A percentile compares a stretch with the other conserved stretches of the same genome.
Conservation (phyloP, 192 early-diverging fungal species). For the Diversispora eburnea region DNA sequence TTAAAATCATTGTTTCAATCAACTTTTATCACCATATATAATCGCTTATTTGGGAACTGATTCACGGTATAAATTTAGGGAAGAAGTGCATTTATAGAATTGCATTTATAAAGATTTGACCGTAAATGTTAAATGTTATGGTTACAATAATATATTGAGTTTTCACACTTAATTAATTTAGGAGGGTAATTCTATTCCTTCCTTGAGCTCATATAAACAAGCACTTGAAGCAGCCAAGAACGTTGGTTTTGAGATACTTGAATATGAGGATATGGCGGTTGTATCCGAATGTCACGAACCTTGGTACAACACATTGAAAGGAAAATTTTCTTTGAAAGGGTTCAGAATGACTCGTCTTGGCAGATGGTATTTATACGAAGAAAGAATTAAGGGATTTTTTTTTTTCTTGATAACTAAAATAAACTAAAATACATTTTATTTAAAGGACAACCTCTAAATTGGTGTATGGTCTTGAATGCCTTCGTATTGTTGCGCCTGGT, state of each 20-base stretch:
- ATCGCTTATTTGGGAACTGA: no score
- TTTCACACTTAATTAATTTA: not conserved
- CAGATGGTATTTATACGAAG: constrained; percentile 19
- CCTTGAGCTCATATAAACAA: constrained; percentile 64
- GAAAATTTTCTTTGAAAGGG: constrained; percentile 27
- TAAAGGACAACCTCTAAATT: constrained; percentile 65
- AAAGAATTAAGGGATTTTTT: not conserved
- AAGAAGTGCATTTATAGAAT: no score
- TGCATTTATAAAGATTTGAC: no score
- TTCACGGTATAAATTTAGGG: no score
- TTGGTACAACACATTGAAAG: constrained; percentile 66
- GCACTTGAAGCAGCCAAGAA: constrained; percentile 70
- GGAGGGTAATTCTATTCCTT: constrained; percentile 81
- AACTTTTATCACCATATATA: not conserved
- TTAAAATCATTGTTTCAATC: not conserved
- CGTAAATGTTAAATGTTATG: no score
- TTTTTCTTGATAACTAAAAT: not conserved
- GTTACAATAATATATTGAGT: no score
- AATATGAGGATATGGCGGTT: constrained; percentile 57
- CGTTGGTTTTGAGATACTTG: constrained; percentile 77
- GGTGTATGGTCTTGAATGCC: constrained; percentile 67
- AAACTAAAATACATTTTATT: not conserved
- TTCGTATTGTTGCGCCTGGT: constrained; percentile 72
- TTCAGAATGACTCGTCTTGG: constrained; percentile 30
- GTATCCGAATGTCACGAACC: constrained; percentile 47